Evolutionary conservation across 2,329 filamentous ascomycete genomes (phyloP).

Genomic region (Alternaria sp.): DNA sequence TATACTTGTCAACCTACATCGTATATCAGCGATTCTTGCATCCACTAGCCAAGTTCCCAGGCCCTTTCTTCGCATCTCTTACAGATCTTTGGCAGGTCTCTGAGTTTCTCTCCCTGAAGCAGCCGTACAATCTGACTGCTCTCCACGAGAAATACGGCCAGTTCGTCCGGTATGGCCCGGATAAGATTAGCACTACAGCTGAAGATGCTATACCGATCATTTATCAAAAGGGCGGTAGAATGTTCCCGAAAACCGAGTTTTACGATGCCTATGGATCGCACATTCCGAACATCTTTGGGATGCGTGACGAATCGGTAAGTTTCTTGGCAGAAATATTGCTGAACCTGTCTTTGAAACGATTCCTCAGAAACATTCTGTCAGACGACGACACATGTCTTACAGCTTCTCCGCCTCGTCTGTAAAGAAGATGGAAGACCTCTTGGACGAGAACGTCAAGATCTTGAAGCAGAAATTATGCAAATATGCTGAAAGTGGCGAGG

Average conservation of each 20-base stretch:
- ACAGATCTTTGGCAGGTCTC: not conserved
- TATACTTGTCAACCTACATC: not conserved
- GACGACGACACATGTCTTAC: not conserved
- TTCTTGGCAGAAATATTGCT: not conserved
- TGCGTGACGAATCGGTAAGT: not conserved
- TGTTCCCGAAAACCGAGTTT: not conserved
- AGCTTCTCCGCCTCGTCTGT: not conserved
- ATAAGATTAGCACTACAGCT: not conserved
- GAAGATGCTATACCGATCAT: not conserved
- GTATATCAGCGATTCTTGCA: not conserved
- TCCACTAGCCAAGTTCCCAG: not conserved
- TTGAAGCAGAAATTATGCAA: not conserved
- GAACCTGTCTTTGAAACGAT: not conserved
- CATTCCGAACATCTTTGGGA: not conserved
- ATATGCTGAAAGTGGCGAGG: not conserved
- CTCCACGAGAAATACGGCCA: not conserved
- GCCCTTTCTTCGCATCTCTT: not conserved
- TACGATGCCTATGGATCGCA: not conserved
- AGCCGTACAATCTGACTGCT: not conserved
- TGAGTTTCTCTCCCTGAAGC: not conserved
- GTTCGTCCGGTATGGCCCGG: not conserved
- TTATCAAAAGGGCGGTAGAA: not conserved
- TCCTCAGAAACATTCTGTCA: not conserved
- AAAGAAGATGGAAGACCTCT: not conserved
- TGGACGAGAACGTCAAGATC: not conserved